Base-by-base conservation (phyloP, 306 rosid genomes). In the Hippophae rhamnoides region DNA sequence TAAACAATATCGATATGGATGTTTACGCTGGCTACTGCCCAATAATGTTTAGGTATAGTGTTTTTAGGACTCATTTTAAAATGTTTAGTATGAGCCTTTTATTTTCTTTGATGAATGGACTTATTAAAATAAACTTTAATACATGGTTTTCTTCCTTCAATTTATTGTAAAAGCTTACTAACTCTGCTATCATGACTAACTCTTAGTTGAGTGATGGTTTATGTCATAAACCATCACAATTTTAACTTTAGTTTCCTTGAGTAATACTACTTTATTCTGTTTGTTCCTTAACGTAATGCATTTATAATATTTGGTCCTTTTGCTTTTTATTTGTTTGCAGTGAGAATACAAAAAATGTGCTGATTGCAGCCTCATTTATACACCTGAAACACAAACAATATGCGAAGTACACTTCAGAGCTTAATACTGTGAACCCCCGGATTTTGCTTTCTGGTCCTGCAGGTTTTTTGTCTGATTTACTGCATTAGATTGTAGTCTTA, bases 371-470 rank as follows among this genome's bases (percentile, higher is more conserved):
- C 69, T 86, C 97, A 70, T 77, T 76, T 74, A 84, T 93, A 72
- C 97, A 93, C 79, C 73, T 93, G 84, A 93, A 79, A 83, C 89
- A 82, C 71, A 93, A 82, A 71, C 90, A 89, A 59, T 86, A 80
- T 84, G 85, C 74, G 46, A 89, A 89, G 83, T 89, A 82, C 65
- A 81, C 99, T 8, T 57, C 90, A 13, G 95, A 93, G 73, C 89
- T 93, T 61, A 72, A 86, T 60, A 89, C 97, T 60, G 87, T 93
- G 72, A 93, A 89, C 64, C 99, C 99, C 13, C 90, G 99, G 43
- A 84, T 93, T 73, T 78, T 93, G 81, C 97, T 93, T 26, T 93
- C 97, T 57, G 99, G 99, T 64, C 99, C 99, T 49, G 94, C 95
- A 77, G 99, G 99, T 93, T 9, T 4, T 65, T 82, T 43, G 14